Evolutionary conservation across 208 protist genomes (phyloP).

Genomic region (Wallacemonas sp.): DNA sequence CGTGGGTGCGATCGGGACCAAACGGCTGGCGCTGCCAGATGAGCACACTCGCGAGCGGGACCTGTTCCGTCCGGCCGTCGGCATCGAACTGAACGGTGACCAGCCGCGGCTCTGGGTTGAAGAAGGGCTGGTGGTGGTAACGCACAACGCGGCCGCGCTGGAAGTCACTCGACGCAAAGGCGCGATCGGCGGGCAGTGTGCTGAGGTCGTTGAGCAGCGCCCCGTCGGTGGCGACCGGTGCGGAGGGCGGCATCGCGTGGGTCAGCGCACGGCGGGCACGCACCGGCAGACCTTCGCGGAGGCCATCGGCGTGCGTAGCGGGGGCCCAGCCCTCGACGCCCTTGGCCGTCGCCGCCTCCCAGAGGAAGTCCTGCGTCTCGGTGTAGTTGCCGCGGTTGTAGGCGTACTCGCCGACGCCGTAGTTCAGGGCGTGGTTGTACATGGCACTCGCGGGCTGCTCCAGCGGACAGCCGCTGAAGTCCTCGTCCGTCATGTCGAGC

Average conservation of each 20-base stretch:
- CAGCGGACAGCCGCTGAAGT: conserved; percentile 62
- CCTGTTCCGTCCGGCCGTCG: conserved; percentile 50
- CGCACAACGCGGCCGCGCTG: conserved; percentile 71
- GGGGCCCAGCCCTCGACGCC: conserved; percentile 86
- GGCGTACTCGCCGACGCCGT: conserved; percentile 72
- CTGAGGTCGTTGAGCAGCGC: conserved; percentile 10
- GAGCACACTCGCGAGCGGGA: conserved; percentile 72
- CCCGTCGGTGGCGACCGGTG: neutral
- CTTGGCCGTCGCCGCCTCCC: conserved; percentile 72
- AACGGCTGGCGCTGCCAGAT: conserved; percentile 88
- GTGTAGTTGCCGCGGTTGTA: conserved; percentile 92
- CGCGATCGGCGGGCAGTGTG: neutral
- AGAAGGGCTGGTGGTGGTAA: conserved; percentile 80
- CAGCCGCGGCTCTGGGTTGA: conserved; percentile 83
- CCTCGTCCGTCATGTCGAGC: conserved; percentile 68
- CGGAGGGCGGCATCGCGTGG: neutral
- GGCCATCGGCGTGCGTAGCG: conserved; percentile 82
- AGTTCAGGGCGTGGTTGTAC: conserved; percentile 81
- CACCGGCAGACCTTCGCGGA: conserved; percentile 67
- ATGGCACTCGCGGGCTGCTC: conserved; percentile 51
- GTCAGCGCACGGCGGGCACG: conserved; percentile 62
- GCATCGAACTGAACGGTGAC: conserved; percentile 72
- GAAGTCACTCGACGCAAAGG: conserved; percentile 38
- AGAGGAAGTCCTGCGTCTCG: conserved; percentile 88
- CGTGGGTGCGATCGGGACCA: conserved; percentile 83